Percentiles rank a stretch among this genome's conserved stretches.
Evolutionary conservation across 768 basidiomycete species (phyloP).

Genomic region (Tephrocybe rancida): DNA sequence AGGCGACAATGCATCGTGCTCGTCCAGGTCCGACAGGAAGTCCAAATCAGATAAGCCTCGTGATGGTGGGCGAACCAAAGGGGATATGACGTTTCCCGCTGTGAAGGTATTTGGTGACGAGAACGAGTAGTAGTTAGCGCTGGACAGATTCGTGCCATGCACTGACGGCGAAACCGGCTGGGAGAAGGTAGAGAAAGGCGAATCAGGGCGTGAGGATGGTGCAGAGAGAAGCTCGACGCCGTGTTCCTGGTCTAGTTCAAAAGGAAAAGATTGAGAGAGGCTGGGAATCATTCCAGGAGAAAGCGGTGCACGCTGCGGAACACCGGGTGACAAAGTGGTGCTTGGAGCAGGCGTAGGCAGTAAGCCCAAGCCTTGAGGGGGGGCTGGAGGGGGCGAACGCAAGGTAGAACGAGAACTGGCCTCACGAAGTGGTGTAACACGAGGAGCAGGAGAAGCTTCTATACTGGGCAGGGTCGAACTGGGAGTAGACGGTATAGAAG

Average conservation of each 20-base stretch:
- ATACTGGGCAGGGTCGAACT: constrained; percentile 25
- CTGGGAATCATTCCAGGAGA: constrained; percentile 33
- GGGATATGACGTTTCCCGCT: constrained; percentile 1
- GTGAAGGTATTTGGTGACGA: constrained; percentile 16
- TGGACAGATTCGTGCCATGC: constrained; percentile 6
- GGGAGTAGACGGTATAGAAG: constrained; percentile 27
- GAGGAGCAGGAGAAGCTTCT: constrained; percentile 23
- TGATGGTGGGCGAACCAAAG: constrained; percentile 13
- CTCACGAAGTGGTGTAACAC: constrained; percentile 19
- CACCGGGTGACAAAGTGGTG: constrained; percentile 12
- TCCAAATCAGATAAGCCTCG: constrained; percentile 21
- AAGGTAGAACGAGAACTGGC: constrained; percentile 17
- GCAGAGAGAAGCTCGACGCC: constrained; percentile 46
- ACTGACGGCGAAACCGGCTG: constrained; percentile 15
- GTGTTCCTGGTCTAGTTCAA: constrained; percentile 44
- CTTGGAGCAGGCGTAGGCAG: constrained; percentile 15
- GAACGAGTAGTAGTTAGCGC: constrained; percentile 19
- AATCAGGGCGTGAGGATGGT: constrained; percentile 42
- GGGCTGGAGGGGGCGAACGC: constrained; percentile 14
- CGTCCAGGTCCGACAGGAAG: constrained; percentile 22
- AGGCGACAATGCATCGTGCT: constrained; percentile 17
- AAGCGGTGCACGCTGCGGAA: constrained; percentile 9
- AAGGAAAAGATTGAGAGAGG: constrained; percentile 45
- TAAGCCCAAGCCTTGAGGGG: constrained; percentile 3
- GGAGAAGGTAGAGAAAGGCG: constrained; percentile 37